Percentiles rank a stretch among this genome's conserved stretches.
Evolutionary conservation across 257 asterid genomes (phyloP).

Genomic region (Cordia subcordata): DNA sequence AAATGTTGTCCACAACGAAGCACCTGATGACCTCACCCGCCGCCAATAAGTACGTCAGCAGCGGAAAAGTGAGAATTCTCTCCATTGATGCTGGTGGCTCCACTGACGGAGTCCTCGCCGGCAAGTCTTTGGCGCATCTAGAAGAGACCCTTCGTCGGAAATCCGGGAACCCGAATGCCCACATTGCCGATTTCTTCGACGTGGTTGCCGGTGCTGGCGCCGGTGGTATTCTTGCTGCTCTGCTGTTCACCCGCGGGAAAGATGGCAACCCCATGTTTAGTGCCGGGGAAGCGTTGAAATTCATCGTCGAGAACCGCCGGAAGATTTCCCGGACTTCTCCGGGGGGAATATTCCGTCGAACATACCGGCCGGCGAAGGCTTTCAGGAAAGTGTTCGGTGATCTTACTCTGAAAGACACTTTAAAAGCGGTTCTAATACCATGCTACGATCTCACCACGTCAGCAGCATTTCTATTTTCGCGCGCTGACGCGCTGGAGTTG

Average conservation of each 20-base stretch:
- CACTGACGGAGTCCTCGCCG: constrained; percentile 60
- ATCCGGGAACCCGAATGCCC: constrained; percentile 52
- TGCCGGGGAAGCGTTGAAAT: constrained; percentile 46
- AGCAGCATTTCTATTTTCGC: constrained; percentile 61
- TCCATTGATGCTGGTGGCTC: constrained; percentile 69
- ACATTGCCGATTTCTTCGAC: constrained; percentile 65
- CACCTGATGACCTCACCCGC: neutral
- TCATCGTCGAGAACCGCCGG: constrained; percentile 29
- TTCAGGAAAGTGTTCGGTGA: constrained; percentile 44
- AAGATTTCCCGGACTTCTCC: constrained; percentile 13
- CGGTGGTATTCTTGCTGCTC: constrained; percentile 63
- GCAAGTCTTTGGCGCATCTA: constrained; percentile 47
- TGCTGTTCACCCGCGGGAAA: constrained; percentile 51
- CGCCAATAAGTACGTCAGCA: neutral
- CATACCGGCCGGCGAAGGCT: constrained; percentile 24
- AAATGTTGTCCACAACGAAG: neutral
- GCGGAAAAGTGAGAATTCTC: constrained; percentile 60
- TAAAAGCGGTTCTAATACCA: constrained; percentile 69
- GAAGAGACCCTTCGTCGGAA: constrained; percentile 40
- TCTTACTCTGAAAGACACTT: constrained; percentile 50
- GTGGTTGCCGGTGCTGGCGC: constrained; percentile 69
- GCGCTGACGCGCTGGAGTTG: constrained; percentile 80
- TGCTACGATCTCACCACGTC: constrained; percentile 81
- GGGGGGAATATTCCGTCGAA: constrained; percentile 22
- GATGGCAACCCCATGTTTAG: constrained; percentile 48